A percentile compares a stretch with the other conserved stretches of the same genome.
Conservation (phyloP, 2,329 filamentous ascomycete species). For the Xylariaceae sp. region DNA sequence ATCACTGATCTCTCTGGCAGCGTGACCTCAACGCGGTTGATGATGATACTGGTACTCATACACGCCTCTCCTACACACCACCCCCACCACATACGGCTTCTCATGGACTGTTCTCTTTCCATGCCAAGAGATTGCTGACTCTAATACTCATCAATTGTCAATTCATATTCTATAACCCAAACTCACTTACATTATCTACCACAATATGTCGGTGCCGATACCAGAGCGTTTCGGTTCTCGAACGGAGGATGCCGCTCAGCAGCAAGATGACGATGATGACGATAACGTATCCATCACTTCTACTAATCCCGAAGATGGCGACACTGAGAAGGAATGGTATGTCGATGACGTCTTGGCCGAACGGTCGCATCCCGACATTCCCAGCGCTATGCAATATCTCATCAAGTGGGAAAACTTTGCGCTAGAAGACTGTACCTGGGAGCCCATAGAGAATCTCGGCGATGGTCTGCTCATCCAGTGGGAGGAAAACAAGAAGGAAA, state of each 20-base stretch:
- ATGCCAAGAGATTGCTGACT: not conserved
- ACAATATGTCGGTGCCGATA: conserved; percentile 10
- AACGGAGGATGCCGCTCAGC: not conserved
- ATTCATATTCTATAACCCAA: not conserved
- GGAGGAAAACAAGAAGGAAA: conserved; percentile 49
- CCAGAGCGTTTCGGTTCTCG: not conserved
- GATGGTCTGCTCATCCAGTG: conserved; percentile 50
- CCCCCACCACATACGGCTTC: not conserved
- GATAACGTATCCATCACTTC: conserved; percentile 64
- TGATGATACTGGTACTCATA: not conserved
- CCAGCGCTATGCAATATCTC: conserved; percentile 56
- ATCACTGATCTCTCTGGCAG: not conserved
- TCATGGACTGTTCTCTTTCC: not conserved
- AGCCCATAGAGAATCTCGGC: conserved; percentile 54
- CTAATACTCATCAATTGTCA: not conserved
- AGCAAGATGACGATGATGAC: conserved; percentile 47
- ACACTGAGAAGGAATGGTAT: conserved; percentile 53
- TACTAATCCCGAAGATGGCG: conserved; percentile 48
- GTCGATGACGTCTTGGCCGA: conserved; percentile 63
- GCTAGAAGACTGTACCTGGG: conserved; percentile 63
- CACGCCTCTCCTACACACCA: not conserved
- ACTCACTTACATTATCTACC: not conserved
- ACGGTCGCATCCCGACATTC: conserved; percentile 36
- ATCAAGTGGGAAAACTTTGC: conserved; percentile 70
- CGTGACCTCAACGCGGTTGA: not conserved